phyloP scores from a whole-genome alignment of 352 stramenopile species.

The Discostella stelligera region DNA sequence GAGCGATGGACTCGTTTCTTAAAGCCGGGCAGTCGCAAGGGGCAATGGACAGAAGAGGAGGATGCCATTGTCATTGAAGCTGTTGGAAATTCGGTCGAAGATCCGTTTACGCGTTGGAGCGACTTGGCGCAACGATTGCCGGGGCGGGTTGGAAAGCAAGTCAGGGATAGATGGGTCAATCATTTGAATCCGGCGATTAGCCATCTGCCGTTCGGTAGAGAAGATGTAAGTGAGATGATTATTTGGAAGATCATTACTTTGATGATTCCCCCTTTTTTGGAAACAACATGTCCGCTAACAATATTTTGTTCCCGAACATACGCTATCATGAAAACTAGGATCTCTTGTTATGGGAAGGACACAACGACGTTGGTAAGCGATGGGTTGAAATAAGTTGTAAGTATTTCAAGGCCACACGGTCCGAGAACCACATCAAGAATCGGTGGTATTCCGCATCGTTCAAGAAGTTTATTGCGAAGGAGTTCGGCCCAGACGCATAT shows the following conservation, averaged over 20 bases:
- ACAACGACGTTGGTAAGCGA: constrained; percentile 69
- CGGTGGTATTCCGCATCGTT: constrained; percentile 80
- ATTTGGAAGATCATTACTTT: constrained; percentile 1
- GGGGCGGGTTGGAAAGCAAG: constrained; percentile 87
- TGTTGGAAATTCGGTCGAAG: constrained; percentile 65
- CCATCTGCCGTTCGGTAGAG: constrained; percentile 71
- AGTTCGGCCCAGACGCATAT: constrained; percentile 76
- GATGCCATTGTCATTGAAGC: constrained; percentile 76
- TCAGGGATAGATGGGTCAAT: constrained; percentile 94
- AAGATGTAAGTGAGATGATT: constrained; percentile 47
- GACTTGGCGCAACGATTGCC: constrained; percentile 73
- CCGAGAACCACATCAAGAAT: constrained; percentile 83
- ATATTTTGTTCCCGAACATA: not conserved
- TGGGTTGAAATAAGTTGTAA: constrained; percentile 80
- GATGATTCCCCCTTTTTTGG: not conserved
- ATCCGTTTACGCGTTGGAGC: constrained; percentile 78
- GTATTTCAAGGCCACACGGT: constrained; percentile 69
- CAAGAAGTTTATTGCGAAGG: constrained; percentile 78
- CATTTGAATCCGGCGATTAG: constrained; percentile 90
- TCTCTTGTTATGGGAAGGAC: constrained; percentile 70
- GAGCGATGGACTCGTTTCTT: constrained; percentile 77
- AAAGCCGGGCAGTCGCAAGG: constrained; percentile 76
- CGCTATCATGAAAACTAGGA: constrained; percentile 26
- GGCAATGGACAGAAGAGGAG: constrained; percentile 78
- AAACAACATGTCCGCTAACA: constrained; percentile 1